phyloP scores from a whole-genome alignment of 345 rosid genomes.

The Cochlearia excelsa region DNA sequence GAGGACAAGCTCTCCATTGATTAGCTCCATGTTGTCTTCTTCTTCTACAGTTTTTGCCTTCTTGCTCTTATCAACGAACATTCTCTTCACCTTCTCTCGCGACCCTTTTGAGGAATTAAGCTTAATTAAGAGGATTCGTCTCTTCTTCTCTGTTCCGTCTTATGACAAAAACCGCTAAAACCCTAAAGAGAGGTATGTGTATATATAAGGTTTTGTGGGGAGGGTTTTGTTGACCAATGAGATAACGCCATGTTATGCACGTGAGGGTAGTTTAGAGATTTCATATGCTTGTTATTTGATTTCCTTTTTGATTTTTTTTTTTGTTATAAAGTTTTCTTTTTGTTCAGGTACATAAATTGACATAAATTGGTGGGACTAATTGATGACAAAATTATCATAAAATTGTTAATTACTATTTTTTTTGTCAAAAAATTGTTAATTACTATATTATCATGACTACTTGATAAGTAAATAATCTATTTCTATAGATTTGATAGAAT shows the following conservation, averaged over 20 bases:
- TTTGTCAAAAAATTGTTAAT: no score
- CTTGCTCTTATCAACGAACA: conserved; percentile 45
- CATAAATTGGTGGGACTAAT: no score
- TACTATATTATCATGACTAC: no score
- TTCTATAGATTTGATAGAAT: no score
- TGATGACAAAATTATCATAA: no score
- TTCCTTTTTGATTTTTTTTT: no score
- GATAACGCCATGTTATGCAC: conserved; percentile 8
- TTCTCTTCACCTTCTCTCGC: neutral
- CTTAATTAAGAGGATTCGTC: neutral
- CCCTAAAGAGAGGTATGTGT: neutral
- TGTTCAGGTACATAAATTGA: no score
- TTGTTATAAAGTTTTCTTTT: no score
- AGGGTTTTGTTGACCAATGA: neutral
- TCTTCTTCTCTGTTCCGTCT: neutral
- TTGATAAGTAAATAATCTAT: no score
- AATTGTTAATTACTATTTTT: no score
- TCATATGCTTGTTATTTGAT: neutral
- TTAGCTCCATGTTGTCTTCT: conserved; percentile 61
- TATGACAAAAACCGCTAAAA: neutral
- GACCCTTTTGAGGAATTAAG: neutral
- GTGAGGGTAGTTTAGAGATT: conserved; percentile 7
- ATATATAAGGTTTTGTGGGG: neutral
- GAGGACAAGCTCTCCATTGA: conserved; percentile 74
- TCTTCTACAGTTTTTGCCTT: conserved; percentile 55